Percentiles rank a stretch among this genome's conserved stretches.
phyloP scores from a whole-genome alignment of 805 yeast species.

The Teunomyces aglyptinius region DNA sequence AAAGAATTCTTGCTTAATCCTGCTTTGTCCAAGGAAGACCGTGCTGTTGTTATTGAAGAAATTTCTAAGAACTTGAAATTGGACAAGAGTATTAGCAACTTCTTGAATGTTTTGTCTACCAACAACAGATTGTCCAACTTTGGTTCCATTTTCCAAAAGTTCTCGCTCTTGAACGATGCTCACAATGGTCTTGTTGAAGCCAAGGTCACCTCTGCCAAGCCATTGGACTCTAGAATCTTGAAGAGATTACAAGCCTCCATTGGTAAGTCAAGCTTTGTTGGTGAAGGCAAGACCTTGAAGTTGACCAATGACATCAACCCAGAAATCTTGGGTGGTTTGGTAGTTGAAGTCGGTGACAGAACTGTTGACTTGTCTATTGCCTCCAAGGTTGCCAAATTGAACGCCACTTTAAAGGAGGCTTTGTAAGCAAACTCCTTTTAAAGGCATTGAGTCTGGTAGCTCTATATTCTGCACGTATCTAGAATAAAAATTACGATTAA shows the following conservation, averaged over 20 bases:
- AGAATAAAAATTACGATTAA: constrained; percentile 1
- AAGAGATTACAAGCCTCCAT: constrained; percentile 77
- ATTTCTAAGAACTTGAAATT: constrained; percentile 48
- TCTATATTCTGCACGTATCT: constrained; percentile 4
- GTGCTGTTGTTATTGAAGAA: constrained; percentile 65
- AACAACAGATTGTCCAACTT: constrained; percentile 87
- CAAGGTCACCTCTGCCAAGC: constrained; percentile 80
- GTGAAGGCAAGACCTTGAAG: constrained; percentile 81
- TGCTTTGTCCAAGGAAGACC: constrained; percentile 71
- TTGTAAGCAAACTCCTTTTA: constrained; percentile 47
- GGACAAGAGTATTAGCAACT: constrained; percentile 74
- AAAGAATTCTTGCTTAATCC: constrained; percentile 71
- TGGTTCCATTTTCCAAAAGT: constrained; percentile 64
- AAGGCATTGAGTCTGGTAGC: not conserved
- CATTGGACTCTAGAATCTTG: constrained; percentile 78
- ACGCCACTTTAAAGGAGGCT: constrained; percentile 83
- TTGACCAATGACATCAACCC: constrained; percentile 81
- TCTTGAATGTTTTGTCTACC: constrained; percentile 82
- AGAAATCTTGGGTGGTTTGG: constrained; percentile 90
- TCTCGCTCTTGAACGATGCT: constrained; percentile 78
- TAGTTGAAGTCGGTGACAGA: constrained; percentile 95
- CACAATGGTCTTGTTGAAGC: constrained; percentile 92
- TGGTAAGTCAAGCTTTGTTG: constrained; percentile 75
- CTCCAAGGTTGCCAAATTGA: constrained; percentile 81
- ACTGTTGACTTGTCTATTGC: constrained; percentile 92